Base-by-base conservation (phyloP, 2,329 filamentous ascomycete species). In the Pyrenochaeta sp. region DNA sequence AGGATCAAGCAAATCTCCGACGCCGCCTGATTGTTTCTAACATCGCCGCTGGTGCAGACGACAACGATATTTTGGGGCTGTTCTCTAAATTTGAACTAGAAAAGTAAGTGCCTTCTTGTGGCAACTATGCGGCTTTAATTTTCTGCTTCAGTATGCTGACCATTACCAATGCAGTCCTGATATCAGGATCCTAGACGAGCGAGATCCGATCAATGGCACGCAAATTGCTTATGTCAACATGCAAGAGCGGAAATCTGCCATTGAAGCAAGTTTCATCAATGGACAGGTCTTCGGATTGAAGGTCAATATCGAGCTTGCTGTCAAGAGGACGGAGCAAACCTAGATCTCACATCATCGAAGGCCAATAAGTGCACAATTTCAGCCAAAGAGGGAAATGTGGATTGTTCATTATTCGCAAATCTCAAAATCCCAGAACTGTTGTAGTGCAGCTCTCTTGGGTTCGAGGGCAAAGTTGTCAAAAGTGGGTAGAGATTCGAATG, bases 1-100 rank as follows among this genome's bases (percentile, higher is more conserved):
- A 62, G 39, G 57, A 66, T 18, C 49, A 53, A 17, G 50, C 36
- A 2, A 51, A 44, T 20, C 42, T 64, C 0, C 46, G 51, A 6
- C 23, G 48, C 15, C 60, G 63, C 12, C 49, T 73, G 4, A 49
- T 71, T 14, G 50, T 71, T 7, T 61, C 60, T 6, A 70, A 71
- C 17, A 52, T 74, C 17, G 68, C 71, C n/a, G 66, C 66, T 4
- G 60, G 49, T 33, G 64, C 62, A 10, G 58, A 57, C 3, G 45
- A 44, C 27, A 45, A 64, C 7, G 65, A 66, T 11, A 18, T 72
- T 1, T 30, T 46, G 9, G 10, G 40, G 2, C 47, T 61, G 15
- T 65, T 72, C 54, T 33, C 20, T 17, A 41, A 56, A 6, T 60
- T 61, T 36, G 36, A 30, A 10, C 51, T 15, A n/a, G 43, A 64